phyloP scores from a whole-genome alignment of 306 rosid species.

The Prunus campanulata region DNA sequence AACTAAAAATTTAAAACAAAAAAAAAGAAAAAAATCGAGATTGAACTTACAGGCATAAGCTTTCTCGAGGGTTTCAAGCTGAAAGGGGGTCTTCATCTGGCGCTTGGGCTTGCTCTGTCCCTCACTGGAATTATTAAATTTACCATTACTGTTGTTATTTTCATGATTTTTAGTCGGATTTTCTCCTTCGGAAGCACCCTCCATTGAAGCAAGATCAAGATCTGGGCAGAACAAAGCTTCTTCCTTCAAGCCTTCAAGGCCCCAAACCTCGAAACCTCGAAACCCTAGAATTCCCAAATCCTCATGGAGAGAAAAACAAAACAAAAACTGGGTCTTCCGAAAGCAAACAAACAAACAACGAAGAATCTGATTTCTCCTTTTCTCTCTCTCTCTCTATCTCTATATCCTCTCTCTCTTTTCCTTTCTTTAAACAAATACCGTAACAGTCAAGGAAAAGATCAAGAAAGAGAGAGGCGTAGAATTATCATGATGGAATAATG shows the following conservation, averaged over 20 bases:
- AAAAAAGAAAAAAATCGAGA: neutral
- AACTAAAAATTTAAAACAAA: neutral
- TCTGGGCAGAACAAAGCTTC: slow-evolving; percentile 29
- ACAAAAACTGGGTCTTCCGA: slow-evolving; percentile 16
- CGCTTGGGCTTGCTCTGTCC: slow-evolving; percentile 95
- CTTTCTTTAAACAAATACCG: slow-evolving; percentile 55
- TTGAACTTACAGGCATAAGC: slow-evolving; percentile 71
- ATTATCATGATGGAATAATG: slow-evolving; percentile 54
- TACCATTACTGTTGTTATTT: slow-evolving; percentile 38
- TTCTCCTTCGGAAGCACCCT: slow-evolving; percentile 73
- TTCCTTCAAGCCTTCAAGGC: neutral
- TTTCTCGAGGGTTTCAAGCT: slow-evolving; percentile 90
- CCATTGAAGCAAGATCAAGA: slow-evolving; percentile 65
- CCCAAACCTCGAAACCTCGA: neutral
- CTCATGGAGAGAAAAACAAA: slow-evolving; percentile 12
- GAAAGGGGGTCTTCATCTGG: slow-evolving; percentile 98
- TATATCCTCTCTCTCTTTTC: slow-evolving; percentile 1
- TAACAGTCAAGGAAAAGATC: slow-evolving; percentile 56
- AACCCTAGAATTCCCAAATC: slow-evolving; percentile 61
- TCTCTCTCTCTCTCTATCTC: slow-evolving; percentile 8
- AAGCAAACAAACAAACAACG: slow-evolving; percentile 31
- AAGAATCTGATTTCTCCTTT: slow-evolving; percentile 31
- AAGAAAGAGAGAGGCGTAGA: slow-evolving; percentile 29
- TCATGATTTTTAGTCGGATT: slow-evolving; percentile 41
- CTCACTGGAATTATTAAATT: slow-evolving; percentile 74